Base-by-base conservation (phyloP, 1,284 basidiomycete genomes). In the Wolfiporia cocos region DNA sequence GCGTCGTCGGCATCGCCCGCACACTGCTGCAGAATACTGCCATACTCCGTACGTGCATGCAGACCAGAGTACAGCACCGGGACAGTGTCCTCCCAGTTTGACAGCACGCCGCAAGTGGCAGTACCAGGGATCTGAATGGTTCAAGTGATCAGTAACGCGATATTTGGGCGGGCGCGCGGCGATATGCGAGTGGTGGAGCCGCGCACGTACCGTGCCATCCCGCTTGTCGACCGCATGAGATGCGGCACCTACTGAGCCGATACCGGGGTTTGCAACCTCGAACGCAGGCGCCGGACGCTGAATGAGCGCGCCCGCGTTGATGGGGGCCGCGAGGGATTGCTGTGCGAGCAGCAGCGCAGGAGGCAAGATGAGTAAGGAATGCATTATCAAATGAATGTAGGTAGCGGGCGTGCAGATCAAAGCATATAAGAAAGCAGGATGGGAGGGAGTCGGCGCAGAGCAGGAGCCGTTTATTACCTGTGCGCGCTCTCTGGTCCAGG, bases 311-410 rank as follows among this genome's bases (percentile, higher is more conserved):
- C 30, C 24, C 9, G 26, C 18, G 15, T 10, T 12, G 15, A 38
- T 28, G 21, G 30, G 35, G 26, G 34, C 29, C 21, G 42, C 34
- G 26, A 30, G 21, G 41, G 41, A 35, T 14, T 42, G 41, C 34
- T 42, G 41, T 42, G 34, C 41, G 15, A 40, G 31, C 14, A 40
- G 31, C 29, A 40, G 38, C 5, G 31, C 41, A n/a, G 41, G 28
- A 19, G 41, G 21, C 34, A 35, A 26, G 26, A 37, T 28, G 26
- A 19, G n/a, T 3, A 42, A 24, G 20, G 41, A 31, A 28, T 34
- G 41, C 34, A 42, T 42, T 6, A n/a, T 7, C 17, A 18, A 23
- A 37, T 20, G 36, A 37, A 18, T 18, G 36, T 30, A 5, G 30
- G 24, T 42, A 35, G 23, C 11, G 41, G 29, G 14, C 20, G 33